Percentiles rank a stretch among this genome's conserved stretches.
phyloP scores from a whole-genome alignment of 495 filamentous ascomycete species.

The Apiosordaria backusii region DNA sequence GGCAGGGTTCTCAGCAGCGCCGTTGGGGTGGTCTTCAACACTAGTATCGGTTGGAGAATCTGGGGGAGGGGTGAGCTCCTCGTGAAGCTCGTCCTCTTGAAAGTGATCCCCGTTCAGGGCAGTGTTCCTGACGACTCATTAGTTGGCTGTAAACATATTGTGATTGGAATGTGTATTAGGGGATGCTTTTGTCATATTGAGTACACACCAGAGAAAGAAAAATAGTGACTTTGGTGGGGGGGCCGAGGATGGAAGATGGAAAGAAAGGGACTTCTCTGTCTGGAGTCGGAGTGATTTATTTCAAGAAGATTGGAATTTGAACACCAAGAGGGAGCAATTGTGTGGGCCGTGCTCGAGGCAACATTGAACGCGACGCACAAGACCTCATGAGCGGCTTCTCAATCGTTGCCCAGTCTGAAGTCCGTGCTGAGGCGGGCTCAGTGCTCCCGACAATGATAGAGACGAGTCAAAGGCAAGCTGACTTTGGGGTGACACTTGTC shows the following conservation, averaged over 20 bases:
- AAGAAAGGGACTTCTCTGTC: not conserved
- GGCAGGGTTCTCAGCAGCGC: not conserved
- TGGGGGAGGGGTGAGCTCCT: constrained; percentile 28
- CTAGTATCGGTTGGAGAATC: constrained; percentile 15
- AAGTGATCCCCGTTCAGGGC: not conserved
- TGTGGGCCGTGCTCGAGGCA: not conserved
- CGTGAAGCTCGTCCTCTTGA: constrained; percentile 20
- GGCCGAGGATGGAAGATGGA: not conserved
- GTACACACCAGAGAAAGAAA: not conserved
- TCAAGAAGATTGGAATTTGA: not conserved
- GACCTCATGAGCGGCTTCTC: not conserved
- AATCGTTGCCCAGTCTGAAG: not conserved
- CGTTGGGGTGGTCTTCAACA: not conserved
- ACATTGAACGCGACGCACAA: not conserved
- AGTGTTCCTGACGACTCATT: not conserved
- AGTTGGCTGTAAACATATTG: not conserved
- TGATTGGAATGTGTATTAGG: not conserved
- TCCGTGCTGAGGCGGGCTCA: not conserved
- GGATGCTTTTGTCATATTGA: not conserved
- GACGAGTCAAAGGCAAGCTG: not conserved
- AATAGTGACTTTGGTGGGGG: not conserved
- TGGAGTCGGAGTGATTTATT: not conserved
- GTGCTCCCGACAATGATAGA: not conserved
- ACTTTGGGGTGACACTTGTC: not conserved
- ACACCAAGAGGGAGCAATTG: not conserved